Conservation (phyloP, 2,329 filamentous ascomycete genomes). For the Aciculosporium take region DNA sequence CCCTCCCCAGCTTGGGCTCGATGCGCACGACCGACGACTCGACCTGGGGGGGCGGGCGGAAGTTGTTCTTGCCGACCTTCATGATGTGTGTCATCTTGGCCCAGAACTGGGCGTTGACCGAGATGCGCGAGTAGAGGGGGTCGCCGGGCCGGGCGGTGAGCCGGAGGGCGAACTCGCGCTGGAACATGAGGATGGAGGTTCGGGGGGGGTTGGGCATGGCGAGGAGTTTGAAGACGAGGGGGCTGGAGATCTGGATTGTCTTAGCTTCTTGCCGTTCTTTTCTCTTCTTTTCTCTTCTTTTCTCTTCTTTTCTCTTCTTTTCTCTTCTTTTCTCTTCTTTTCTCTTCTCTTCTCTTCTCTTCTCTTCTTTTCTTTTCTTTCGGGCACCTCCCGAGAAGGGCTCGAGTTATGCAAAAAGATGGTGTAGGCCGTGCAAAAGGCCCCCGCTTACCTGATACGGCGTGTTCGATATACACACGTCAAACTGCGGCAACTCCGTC, state of each 20-base stretch:
- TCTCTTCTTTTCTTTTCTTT: not conserved
- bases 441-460: conserved; percentile 49
- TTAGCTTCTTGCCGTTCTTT: no score
- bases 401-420: no score
- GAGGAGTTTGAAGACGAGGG: conserved; percentile 81
- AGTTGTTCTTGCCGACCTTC: conserved; percentile 94
- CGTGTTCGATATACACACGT: conserved; percentile 62
- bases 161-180: conserved; percentile 85
- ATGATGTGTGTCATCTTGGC: conserved; percentile 56
- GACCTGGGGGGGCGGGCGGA: conserved; percentile 85
- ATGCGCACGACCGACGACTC: conserved; percentile 84
- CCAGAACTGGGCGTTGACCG: conserved; percentile 87
- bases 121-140: conserved; percentile 77
- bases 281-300: not conserved
- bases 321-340: not conserved
- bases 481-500: conserved; percentile 60
- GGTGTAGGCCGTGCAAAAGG: no score
- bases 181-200: conserved; percentile 85
- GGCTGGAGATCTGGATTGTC: conserved; percentile 66
- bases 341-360: not conserved
- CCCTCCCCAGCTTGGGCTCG: conserved; percentile 65
- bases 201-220: conserved; percentile 69
- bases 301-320: not conserved
- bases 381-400: no score
- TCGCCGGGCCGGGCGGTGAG: conserved; percentile 81